Evolutionary conservation across 495 filamentous ascomycete species (phyloP).

Genomic region (Trichoderma gamsii): DNA sequence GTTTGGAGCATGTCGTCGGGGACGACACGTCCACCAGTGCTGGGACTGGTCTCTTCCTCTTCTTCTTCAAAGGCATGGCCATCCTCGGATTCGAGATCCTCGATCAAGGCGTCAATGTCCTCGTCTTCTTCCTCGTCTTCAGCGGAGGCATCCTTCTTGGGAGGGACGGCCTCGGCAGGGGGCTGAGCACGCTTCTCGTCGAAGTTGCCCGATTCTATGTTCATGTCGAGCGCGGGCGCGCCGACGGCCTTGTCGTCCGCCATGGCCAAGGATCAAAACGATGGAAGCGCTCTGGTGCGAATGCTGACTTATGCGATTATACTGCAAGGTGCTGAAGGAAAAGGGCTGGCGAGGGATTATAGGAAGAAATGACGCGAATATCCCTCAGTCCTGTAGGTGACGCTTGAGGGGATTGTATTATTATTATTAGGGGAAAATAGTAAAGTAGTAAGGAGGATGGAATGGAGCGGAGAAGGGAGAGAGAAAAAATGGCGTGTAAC

Average conservation of each 20-base stretch:
- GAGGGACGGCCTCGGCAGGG: slow-evolving; percentile 21
- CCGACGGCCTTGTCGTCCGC: slow-evolving; percentile 40
- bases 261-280: slow-evolving; percentile 35
- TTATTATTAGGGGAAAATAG: slow-evolving; percentile 14
- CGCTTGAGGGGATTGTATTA: slow-evolving; percentile 7
- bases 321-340: not conserved
- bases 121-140: slow-evolving; percentile 62
- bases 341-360: not conserved
- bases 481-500: not conserved
- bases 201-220: slow-evolving; percentile 49
- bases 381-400: not conserved
- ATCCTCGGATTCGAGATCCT: slow-evolving; percentile 74
- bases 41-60: slow-evolving; percentile 48
- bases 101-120: slow-evolving; percentile 75
- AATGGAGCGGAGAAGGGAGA: slow-evolving; percentile 3
- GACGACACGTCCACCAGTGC: slow-evolving; percentile 45
- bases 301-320: not conserved
- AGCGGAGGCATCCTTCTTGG: slow-evolving; percentile 31
- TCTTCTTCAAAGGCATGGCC: slow-evolving; percentile 52
- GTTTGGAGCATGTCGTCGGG: slow-evolving; percentile 67
- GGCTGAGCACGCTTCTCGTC: slow-evolving; percentile 47
- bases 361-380: slow-evolving; percentile 14
- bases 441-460: not conserved
- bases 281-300: slow-evolving; percentile 24
- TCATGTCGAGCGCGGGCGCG: slow-evolving; percentile 47